Percentiles rank a stretch among this genome's conserved stretches.
Conservation (phyloP, 2,329 filamentous ascomycete species). For the Aureobasidium musti region DNA sequence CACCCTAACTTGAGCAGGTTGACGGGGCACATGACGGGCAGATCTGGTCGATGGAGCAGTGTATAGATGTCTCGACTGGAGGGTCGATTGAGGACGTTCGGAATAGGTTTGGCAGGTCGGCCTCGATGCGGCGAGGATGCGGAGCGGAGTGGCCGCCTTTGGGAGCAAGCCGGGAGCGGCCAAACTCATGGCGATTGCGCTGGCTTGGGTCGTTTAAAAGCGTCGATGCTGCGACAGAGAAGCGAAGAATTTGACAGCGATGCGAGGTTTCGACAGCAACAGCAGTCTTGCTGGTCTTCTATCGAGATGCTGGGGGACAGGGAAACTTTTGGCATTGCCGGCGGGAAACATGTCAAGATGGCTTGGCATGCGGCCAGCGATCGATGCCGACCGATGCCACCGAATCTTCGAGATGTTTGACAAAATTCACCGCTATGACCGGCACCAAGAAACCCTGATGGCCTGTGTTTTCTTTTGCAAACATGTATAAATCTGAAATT, state of each 20-base stretch:
- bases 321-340: constrained; percentile 15
- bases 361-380: constrained; percentile 8
- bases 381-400: background rate
- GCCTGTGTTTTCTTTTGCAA: constrained; percentile 26
- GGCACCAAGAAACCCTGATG: constrained; percentile 13
- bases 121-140: constrained; percentile 40
- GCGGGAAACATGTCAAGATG: constrained; percentile 20
- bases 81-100: constrained; percentile 31
- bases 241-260: background rate
- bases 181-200: constrained; percentile 40
- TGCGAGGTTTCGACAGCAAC: background rate
- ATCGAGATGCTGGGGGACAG: background rate
- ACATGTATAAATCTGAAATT: constrained; percentile 7
- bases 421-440: constrained; percentile 11
- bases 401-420: constrained; percentile 25
- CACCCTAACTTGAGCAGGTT: constrained; percentile 31
- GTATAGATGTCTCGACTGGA: constrained; percentile 25
- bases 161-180: constrained; percentile 41
- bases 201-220: background rate
- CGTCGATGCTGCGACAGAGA: background rate
- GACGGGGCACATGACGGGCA: constrained; percentile 21
- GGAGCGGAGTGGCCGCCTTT: constrained; percentile 40
- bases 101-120: constrained; percentile 35
- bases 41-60: constrained; percentile 22
- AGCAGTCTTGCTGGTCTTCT: background rate